Evolutionary conservation across 805 yeast genomes (phyloP).

Genomic region (Pichia eremophila): DNA sequence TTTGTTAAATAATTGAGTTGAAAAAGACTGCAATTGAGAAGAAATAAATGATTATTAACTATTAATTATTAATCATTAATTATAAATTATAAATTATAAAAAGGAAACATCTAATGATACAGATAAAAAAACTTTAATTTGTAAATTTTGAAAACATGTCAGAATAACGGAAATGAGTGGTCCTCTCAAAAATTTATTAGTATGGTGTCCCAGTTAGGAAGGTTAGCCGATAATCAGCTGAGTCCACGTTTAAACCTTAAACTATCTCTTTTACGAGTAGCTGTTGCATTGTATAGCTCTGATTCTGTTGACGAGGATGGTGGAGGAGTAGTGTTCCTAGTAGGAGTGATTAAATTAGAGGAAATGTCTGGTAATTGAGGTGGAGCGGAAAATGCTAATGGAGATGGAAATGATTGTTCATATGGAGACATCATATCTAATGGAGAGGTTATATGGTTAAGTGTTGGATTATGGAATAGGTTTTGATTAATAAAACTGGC

Average conservation of each 20-base stretch:
- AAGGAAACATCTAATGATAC: too few species aligned
- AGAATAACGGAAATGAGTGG: too few species aligned
- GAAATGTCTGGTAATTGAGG: background rate
- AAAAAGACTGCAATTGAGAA: background rate
- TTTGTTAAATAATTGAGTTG: background rate
- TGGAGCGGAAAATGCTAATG: background rate
- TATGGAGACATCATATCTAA: slow-evolving; percentile 8
- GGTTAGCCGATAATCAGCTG: background rate
- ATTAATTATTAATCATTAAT: too few species aligned
- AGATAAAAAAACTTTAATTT: too few species aligned
- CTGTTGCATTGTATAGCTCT: slow-evolving; percentile 33
- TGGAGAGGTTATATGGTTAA: background rate
- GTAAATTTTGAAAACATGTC: too few species aligned
- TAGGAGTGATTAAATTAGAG: background rate
- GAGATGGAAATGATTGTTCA: slow-evolving; percentile 10
- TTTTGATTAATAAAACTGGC: too few species aligned
- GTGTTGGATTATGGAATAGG: background rate
- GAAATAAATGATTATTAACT: too few species aligned
- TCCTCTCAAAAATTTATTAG: too few species aligned
- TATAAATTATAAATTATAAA: too few species aligned
- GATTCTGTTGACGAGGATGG: background rate
- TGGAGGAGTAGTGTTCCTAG: background rate
- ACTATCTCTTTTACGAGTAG: slow-evolving; percentile 44
- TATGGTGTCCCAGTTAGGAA: background rate
- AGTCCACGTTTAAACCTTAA: slow-evolving; percentile 32